These are phyloP conservation scores for Lecanicillium sp. DNA, from an alignment of 2,329 filamentous ascomycete genomes.

Conservation along the genomic window DNA sequence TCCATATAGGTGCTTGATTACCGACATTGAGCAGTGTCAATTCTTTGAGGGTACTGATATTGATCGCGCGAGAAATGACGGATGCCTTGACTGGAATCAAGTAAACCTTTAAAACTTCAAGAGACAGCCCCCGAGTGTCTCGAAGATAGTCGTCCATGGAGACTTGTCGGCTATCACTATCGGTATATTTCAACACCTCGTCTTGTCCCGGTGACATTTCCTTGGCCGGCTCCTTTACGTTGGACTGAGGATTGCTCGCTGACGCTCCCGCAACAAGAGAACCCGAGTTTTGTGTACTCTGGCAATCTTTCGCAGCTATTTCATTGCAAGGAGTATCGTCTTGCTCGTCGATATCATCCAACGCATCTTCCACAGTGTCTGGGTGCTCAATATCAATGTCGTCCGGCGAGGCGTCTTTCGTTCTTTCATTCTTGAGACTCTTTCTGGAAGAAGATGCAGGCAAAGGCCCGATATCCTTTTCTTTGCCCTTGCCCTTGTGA, in stretches of 20 bases:
- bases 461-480: no score
- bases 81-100: slow-evolving; percentile 53
- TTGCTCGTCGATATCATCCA: slow-evolving; percentile 17
- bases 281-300: no score
- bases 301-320: no score
- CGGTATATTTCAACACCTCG: no score
- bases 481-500: no score
- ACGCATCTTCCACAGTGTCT: slow-evolving; percentile 17
- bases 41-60: slow-evolving; percentile 45
- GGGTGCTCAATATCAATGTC: slow-evolving; percentile 41
- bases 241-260: no score
- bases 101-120: slow-evolving; percentile 46
- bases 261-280: no score
- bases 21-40: slow-evolving; percentile 58
- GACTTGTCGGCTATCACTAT: no score
- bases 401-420: slow-evolving; percentile 28
- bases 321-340: neutral
- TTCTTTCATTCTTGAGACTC: no score
- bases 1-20: slow-evolving; percentile 52
- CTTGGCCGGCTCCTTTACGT: no score
- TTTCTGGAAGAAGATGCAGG: no score
- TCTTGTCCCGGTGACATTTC: no score
- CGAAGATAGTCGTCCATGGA: slow-evolving; percentile 46
- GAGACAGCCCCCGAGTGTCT: slow-evolving; percentile 46
- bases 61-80: slow-evolving; percentile 46